Evolutionary conservation across 1,284 basidiomycete genomes (phyloP).

Genomic region (Ceratorhiza oryzae-sativae): DNA sequence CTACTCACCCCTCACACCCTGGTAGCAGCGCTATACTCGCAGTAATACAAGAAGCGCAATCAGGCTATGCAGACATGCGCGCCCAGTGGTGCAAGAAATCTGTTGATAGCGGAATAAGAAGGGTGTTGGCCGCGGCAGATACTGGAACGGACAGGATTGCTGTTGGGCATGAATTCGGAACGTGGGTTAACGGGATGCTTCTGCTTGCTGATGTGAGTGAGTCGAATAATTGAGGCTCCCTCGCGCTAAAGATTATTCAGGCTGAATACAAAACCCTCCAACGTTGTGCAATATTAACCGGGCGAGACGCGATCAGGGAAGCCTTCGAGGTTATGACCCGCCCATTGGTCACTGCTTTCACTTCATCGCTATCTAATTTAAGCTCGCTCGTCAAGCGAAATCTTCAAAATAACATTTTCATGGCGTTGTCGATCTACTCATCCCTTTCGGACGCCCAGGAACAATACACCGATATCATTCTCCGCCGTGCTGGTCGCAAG

Average conservation of each 20-base stretch:
- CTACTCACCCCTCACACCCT: conserved; percentile 79
- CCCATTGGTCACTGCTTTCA: conserved; percentile 69
- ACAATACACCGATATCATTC: conserved; percentile 71
- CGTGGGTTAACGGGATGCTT: conserved; percentile 62
- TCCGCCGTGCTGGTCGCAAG: conserved; percentile 57
- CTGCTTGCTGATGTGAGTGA: conserved; percentile 65
- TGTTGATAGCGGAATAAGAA: conserved; percentile 70
- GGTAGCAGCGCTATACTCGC: conserved; percentile 67
- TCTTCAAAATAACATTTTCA: conserved; percentile 82
- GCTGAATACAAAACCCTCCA: conserved; percentile 68
- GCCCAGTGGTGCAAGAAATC: conserved; percentile 76
- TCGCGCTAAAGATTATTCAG: conserved; percentile 48
- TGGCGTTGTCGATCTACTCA: conserved; percentile 73
- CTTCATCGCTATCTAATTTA: conserved; percentile 65
- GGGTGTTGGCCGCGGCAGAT: conserved; percentile 63
- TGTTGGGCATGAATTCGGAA: conserved; percentile 70
- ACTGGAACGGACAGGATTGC: conserved; percentile 58
- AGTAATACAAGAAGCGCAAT: conserved; percentile 74
- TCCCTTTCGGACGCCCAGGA: conserved; percentile 61
- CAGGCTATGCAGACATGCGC: conserved; percentile 83
- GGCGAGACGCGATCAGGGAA: conserved; percentile 53
- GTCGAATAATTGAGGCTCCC: conserved; percentile 8
- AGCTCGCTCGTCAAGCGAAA: conserved; percentile 77
- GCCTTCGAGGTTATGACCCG: conserved; percentile 67
- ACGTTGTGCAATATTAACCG: conserved; percentile 66